These are phyloP conservation scores for Prunus fruticosa DNA, from an alignment of 306 rosid genomes.

Conservation along the genomic window DNA sequence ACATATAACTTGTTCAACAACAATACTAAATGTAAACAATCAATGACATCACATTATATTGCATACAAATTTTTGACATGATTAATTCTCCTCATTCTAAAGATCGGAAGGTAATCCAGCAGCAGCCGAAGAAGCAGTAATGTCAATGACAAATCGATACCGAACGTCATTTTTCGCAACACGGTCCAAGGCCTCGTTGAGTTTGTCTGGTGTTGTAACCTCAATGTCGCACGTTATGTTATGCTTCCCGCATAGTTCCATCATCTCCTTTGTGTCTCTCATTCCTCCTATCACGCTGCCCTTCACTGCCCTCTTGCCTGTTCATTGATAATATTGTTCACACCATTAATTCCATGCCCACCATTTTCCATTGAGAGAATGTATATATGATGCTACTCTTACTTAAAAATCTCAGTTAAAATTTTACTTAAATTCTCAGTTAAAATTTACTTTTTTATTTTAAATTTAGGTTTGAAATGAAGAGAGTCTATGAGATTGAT, in stretches of 20 bases:
- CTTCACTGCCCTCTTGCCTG: conserved; percentile 64
- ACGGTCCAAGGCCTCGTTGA: conserved; percentile 53
- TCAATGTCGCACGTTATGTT: conserved; percentile 66
- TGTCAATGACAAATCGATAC: conserved; percentile 69
- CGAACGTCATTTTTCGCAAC: conserved; percentile 55
- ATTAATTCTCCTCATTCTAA: not conserved
- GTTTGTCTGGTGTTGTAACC: conserved; percentile 33
- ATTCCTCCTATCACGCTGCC: conserved; percentile 81
- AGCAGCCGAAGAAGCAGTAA: conserved; percentile 20
- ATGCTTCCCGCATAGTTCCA: conserved; percentile 58
- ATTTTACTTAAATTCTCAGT: not conserved
- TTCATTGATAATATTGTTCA: not conserved
- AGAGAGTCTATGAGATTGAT: not conserved
- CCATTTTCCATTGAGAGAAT: no score
- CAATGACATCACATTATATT: no score
- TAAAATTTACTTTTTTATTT: not conserved
- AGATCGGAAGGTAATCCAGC: not conserved
- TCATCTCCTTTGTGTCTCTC: conserved; percentile 64
- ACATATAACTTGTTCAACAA: no score
- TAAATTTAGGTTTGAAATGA: no score
- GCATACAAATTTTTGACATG: no score
- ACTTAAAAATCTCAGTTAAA: not conserved
- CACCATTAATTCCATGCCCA: not conserved
- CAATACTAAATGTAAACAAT: no score
- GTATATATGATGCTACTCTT: no score